Evolutionary conservation across 305 asterid genomes (phyloP).

Genomic region (Fraxinus latifolia): DNA sequence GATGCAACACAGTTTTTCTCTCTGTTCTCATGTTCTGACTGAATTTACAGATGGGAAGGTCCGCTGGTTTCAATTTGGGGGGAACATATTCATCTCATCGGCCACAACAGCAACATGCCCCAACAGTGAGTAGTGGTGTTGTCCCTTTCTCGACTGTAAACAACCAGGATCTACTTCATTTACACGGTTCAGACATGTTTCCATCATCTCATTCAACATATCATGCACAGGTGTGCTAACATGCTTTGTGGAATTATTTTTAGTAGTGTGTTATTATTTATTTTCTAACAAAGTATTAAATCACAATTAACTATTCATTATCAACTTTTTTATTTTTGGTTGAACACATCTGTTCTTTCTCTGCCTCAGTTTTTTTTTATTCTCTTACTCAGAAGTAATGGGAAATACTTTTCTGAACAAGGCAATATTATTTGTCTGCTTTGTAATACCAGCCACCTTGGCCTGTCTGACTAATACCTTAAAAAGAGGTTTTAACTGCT

Average conservation of each 20-base stretch:
- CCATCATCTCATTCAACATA: conserved; percentile 69
- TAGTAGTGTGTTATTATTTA: conserved; percentile 1
- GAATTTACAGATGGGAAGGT: conserved; percentile 82
- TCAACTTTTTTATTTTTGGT: not conserved
- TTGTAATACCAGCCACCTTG: conserved; percentile 8
- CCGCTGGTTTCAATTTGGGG: conserved; percentile 90
- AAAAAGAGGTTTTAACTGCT: conserved; percentile 2
- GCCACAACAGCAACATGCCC: conserved; percentile 77
- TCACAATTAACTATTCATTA: not conserved
- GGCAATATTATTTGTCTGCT: conserved; percentile 15
- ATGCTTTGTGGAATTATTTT: conserved; percentile 14
- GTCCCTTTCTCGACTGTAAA: conserved; percentile 70
- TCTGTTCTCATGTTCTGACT: conserved; percentile 31
- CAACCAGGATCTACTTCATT: conserved; percentile 88
- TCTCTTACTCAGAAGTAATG: conserved; percentile 11
- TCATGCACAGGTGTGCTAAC: conserved; percentile 68
- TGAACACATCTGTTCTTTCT: not conserved
- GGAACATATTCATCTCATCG: conserved; percentile 84
- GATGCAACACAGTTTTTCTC: not conserved
- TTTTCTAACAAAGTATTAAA: conserved; percentile 2
- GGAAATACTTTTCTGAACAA: not conserved
- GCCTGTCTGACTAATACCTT: conserved; percentile 15
- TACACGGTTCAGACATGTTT: conserved; percentile 89
- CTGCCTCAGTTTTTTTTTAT: not conserved
- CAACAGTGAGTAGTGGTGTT: conserved; percentile 65